Percentiles rank a stretch among this genome's conserved stretches.
Conservation (phyloP, 352 stramenopile species). For the Globisporangium echinulatum region DNA sequence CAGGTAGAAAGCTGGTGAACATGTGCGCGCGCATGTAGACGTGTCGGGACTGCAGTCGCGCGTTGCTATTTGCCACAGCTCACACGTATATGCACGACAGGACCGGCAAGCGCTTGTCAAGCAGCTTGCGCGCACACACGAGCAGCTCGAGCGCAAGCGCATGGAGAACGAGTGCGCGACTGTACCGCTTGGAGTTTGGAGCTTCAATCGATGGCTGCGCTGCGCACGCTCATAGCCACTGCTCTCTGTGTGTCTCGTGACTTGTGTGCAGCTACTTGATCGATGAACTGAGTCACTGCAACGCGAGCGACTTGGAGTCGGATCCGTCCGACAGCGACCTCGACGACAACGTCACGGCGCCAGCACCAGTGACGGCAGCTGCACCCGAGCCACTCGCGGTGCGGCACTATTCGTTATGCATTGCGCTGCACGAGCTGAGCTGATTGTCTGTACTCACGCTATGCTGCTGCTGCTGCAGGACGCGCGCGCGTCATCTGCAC, state of each 20-base stretch:
- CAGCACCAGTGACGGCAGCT: not conserved
- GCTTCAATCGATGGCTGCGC: not conserved
- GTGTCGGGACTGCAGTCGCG: not conserved
- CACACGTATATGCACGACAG: constrained; percentile 7
- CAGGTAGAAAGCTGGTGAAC: constrained; percentile 7
- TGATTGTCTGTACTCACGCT: too few relatives aligned
- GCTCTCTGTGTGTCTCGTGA: too few relatives aligned
- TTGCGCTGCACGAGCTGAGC: not conserved
- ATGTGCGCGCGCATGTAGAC: not conserved
- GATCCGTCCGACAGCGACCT: constrained; percentile 35
- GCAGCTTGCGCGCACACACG: constrained; percentile 13
- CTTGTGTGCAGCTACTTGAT: constrained; percentile 26
- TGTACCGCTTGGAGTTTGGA: not conserved
- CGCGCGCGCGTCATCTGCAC: too few relatives aligned
- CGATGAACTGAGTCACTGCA: constrained; percentile 28
- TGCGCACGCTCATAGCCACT: not conserved
- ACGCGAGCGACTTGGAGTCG: constrained; percentile 39
- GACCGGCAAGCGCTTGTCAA: constrained; percentile 16
- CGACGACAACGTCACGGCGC: constrained; percentile 1
- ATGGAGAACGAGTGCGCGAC: constrained; percentile 30
- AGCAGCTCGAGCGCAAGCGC: constrained; percentile 17
- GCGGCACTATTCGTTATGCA: not conserved
- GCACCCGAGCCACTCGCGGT: not conserved
- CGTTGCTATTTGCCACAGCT: not conserved
- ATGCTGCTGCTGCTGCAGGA: not conserved